Evolutionary conservation across 148 eudicot genomes (phyloP), one percentile per base, ranked within the genome.

Genomic region (Chenopodium formosanum): DNA sequence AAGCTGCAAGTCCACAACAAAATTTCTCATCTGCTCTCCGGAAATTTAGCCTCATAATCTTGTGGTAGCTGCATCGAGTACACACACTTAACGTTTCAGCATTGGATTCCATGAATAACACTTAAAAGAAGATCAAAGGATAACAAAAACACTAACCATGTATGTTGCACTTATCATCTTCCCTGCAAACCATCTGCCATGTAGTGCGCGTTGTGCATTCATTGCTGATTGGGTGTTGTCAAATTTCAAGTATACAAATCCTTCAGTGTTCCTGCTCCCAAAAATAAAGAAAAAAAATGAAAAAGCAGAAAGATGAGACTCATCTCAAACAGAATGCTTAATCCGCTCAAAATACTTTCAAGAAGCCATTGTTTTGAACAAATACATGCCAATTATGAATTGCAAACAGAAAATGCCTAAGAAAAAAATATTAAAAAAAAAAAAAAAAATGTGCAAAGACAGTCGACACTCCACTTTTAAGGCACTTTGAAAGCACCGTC

Each of bases 121-220:
- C n/a, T 25, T 22, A 70, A 9, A 60, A 13, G 56, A 44, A 52
- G 14, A 48, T 46, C 68, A 56, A 40, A 22, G 11, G 17, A 29
- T 32, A 71, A 22, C 27, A 66, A 0, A 37, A 16, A 14, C 34
- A 80, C 63, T 81, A 82, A 94, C 98, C 94, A 94, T 87, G 86
- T 86, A 94, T 70, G 90, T 89, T 12, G 98, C 97, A 37, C 92
- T 91, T 81, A 94, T 93, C 98, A 94, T 91, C 93, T 93, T 94
- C 62, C 97, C 98, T 62, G 98, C 97, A 90, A 93, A 94, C 95
- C 97, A 94, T 85, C 98, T 87, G 63, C 97, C 95, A 78, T 94
- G 94, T 25, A 94, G 91, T 22, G 94, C 93, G 52, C 87, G 91
- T 78, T 93, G 98, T 29, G 97, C 97, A 48, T 84, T 78, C 53